Conservation (phyloP, 2,329 filamentous ascomycete species). For the Sclerotinia minor region DNA sequence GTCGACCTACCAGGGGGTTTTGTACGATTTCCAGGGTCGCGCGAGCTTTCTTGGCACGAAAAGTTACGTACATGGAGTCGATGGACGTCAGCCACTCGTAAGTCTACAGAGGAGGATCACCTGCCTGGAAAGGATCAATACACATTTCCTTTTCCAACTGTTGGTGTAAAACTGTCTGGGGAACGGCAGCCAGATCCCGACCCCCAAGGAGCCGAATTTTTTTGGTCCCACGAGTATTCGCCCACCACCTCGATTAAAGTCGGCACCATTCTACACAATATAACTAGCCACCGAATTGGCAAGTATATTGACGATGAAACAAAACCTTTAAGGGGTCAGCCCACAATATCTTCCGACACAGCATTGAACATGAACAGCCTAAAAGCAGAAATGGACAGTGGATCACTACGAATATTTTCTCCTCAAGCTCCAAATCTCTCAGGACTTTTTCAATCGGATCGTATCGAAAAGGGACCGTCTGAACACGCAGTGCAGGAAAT, state of each 20-base stretch:
- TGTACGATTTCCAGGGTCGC: slow-evolving; percentile 28
- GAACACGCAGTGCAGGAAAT: slow-evolving; percentile 24
- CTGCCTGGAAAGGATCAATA: neutral
- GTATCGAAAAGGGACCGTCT: neutral
- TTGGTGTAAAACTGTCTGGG: neutral
- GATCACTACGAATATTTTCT: slow-evolving; percentile 30
- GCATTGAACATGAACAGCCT: slow-evolving; percentile 8
- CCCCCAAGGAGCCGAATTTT: neutral
- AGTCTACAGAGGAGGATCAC: neutral
- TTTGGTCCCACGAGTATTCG: slow-evolving; percentile 6
- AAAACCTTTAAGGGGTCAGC: neutral
- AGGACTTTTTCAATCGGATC: slow-evolving; percentile 22
- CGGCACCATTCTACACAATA: slow-evolving; percentile 18
- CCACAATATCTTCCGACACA: neutral
- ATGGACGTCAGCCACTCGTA: slow-evolving; percentile 35
- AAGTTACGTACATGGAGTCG: slow-evolving; percentile 38
- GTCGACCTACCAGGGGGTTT: slow-evolving; percentile 28
- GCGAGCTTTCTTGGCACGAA: slow-evolving; percentile 38
- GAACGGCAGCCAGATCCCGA: neutral
- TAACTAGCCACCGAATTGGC: slow-evolving; percentile 6
- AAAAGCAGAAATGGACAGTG: neutral
- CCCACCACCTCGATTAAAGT: slow-evolving; percentile 12
- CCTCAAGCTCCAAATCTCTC: slow-evolving; percentile 35
- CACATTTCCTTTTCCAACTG: slow-evolving; percentile 6
- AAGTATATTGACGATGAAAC: neutral